Evolutionary conservation across 2,329 filamentous ascomycete species (phyloP).

Genomic region (Dothideomycetidae sp.): DNA sequence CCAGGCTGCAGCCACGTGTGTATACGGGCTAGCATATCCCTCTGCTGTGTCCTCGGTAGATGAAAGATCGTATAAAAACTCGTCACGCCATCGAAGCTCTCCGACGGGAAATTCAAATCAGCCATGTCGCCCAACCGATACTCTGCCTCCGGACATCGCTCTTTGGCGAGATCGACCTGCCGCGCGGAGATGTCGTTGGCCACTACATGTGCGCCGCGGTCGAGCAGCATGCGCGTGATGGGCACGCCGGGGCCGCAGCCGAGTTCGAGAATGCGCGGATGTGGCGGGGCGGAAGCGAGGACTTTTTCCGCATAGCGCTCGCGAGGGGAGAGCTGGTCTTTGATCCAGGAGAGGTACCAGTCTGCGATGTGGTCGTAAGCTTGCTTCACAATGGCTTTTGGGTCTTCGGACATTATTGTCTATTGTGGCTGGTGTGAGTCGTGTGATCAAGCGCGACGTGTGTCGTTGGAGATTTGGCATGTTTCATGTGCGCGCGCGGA

Average conservation of each 20-base stretch:
- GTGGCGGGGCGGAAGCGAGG: constrained; percentile 14
- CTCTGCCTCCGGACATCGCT: constrained; percentile 13
- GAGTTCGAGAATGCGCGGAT: constrained; percentile 24
- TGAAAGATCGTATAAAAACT: constrained; percentile 18
- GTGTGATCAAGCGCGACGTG: too few species aligned
- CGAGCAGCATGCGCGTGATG: constrained; percentile 16
- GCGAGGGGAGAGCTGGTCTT: constrained; percentile 18
- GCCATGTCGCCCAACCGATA: constrained; percentile 15
- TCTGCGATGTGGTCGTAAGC: constrained; percentile 26
- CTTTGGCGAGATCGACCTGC: constrained; percentile 14
- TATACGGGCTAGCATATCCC: constrained; percentile 13
- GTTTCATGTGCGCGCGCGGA: too few species aligned
- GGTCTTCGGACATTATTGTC: too few species aligned
- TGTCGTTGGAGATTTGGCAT: constrained; percentile 93
- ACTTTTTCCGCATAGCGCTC: constrained; percentile 21
- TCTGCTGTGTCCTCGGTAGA: constrained; percentile 16
- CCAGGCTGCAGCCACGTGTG: constrained; percentile 15
- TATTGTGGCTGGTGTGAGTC: too few species aligned
- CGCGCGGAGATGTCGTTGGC: constrained; percentile 16
- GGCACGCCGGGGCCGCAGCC: constrained; percentile 30
- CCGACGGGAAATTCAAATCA: constrained; percentile 13
- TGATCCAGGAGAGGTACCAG: constrained; percentile 26
- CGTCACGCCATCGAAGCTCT: constrained; percentile 13
- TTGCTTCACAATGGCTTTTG: constrained; percentile 13
- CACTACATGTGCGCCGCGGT: constrained; percentile 13